Percentiles rank a stretch among this genome's conserved stretches.
Evolutionary conservation across 805 yeast genomes (phyloP).

Genomic region (Kuraishia cidri): DNA sequence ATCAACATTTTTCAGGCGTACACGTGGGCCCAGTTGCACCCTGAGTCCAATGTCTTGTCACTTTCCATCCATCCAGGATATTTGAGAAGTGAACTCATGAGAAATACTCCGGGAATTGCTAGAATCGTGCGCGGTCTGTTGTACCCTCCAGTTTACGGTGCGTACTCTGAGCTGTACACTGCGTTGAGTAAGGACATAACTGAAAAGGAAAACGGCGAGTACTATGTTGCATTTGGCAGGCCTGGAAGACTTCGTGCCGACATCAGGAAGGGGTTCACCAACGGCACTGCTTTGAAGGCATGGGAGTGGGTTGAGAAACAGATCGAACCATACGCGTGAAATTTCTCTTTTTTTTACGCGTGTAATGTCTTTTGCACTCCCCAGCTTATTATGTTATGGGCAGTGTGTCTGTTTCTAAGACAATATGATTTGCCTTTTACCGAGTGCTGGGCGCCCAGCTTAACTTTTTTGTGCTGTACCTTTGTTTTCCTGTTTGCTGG

Average conservation of each 20-base stretch:
- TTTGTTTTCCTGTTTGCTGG: no score
- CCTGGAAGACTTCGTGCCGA: constrained; percentile 25
- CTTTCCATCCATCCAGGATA: constrained; percentile 5
- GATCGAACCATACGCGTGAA: not conserved
- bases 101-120: not conserved
- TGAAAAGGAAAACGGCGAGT: constrained; percentile 15
- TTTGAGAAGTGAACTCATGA: not conserved
- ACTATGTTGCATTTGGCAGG: constrained; percentile 13
- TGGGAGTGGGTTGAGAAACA: constrained; percentile 24
- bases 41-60: constrained; percentile 10
- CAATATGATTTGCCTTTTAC: no score
- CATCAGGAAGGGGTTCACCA: constrained; percentile 18
- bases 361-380: no score
- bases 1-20: constrained; percentile 22
- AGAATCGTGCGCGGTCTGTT: not conserved
- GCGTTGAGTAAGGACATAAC: constrained; percentile 24
- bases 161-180: constrained; percentile 26
- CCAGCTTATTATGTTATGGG: no score
- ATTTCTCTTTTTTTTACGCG: no score
- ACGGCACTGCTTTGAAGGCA: constrained; percentile 21
- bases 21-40: constrained; percentile 21
- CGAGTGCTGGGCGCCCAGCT: no score
- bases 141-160: constrained; percentile 15
- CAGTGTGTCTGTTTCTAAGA: no score
- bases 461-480: no score